A percentile compares a stretch with the other conserved stretches of the same genome.
Conservation (phyloP, 2,329 filamentous ascomycete genomes). For the Conoideocrella luteorostrata region DNA sequence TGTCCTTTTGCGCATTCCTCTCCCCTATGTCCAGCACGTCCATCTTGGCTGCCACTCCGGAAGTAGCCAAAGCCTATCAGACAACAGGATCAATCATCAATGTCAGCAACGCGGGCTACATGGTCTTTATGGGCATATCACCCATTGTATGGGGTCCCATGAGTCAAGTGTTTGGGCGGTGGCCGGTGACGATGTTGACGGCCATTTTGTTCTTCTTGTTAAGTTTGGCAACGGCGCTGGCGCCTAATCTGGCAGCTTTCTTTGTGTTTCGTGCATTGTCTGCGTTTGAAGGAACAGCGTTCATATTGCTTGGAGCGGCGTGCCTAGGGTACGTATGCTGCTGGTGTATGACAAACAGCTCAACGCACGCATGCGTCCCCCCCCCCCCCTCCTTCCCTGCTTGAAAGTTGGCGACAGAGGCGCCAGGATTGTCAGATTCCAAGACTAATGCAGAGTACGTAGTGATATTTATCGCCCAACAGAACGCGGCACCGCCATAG, state of each 20-base stretch:
- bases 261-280: constrained; percentile 69
- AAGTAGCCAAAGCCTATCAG: constrained; percentile 59
- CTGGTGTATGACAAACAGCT: too few species aligned
- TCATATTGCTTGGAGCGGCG: constrained; percentile 64
- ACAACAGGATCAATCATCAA: constrained; percentile 67
- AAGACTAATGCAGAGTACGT: not conserved
- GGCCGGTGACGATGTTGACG: constrained; percentile 50
- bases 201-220: constrained; percentile 60
- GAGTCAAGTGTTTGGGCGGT: constrained; percentile 57
- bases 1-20: constrained; percentile 70
- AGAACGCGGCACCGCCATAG: constrained; percentile 64
- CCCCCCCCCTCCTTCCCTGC: not conserved
- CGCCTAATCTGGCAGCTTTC: constrained; percentile 64
- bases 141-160: constrained; percentile 68
- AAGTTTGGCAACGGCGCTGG: constrained; percentile 65
- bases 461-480: constrained; percentile 58
- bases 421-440: too few species aligned
- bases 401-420: not conserved
- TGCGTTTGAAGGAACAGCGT: constrained; percentile 68
- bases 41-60: constrained; percentile 65
- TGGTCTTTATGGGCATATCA: constrained; percentile 65
- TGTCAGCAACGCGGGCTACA: constrained; percentile 67
- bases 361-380: too few species aligned
- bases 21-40: constrained; percentile 70
- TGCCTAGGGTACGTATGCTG: constrained; percentile 53